Evolutionary conservation across 257 asterid genomes (phyloP), one percentile per base, ranked within the genome.

Genomic region (Pogostemon cablin): DNA sequence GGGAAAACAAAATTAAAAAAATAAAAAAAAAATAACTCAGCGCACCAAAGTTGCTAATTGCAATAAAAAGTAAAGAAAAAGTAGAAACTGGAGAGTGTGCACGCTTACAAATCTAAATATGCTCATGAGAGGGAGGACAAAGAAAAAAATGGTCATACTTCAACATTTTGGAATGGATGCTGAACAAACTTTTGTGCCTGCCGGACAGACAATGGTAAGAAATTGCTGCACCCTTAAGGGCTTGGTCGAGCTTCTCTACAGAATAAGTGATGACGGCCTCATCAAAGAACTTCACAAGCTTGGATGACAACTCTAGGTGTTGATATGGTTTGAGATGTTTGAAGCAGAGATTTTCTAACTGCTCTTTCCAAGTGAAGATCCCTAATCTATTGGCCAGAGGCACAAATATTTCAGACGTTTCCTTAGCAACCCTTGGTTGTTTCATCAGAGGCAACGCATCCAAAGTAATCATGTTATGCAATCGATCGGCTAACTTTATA

Each of bases 321-420:
- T 85, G 85, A 62, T 82, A 85, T 12, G 93, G 96, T 73, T 87
- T 65, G 41, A 93, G 89, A 77, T 85, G 73, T 67, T 85, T 86
- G 83, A 93, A 93, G 80, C 96, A 87, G 43, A 89, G 85, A 71
- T 91, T 89, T 77, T 93, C 97, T 7, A 93, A 87, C 87, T 84
- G 90, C 80, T 86, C 97, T 68, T 93, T 93, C 99, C 98, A 93
- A 53, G 91, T 83, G 58, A 76, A 85, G 73, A 93, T 87, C 72
- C 99, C 97, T 78, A 93, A 81, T 65, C 99, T 88, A 74, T 89
- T 91, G 41, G 97, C 97, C 67, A 93, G 82, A 3, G 99, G 98
- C 65, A 85, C 96, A 58, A 91, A 93, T 79, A 93, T 93, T 82
- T 91, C 97, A 80, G 85, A 74, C 47, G 99, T 93, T 83, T 93